Evolutionary conservation across 768 basidiomycete genomes (phyloP).

Genomic region (Xerocomellus chrysenteron): DNA sequence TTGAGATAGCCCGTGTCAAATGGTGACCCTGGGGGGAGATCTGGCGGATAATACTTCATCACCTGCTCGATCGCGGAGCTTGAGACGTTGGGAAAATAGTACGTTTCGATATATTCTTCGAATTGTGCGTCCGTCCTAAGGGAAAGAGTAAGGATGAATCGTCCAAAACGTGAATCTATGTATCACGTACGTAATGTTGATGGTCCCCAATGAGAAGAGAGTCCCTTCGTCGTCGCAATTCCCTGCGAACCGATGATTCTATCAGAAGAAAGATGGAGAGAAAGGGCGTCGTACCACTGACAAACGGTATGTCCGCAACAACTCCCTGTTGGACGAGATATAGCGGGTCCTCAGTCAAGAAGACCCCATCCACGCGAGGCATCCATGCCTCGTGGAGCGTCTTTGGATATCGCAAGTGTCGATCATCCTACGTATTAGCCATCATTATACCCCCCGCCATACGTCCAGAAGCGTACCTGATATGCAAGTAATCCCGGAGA

Average conservation of each 20-base stretch:
- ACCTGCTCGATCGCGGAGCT: slow-evolving; percentile 25
- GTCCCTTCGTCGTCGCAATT: slow-evolving; percentile 45
- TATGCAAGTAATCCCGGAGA: slow-evolving; percentile 33
- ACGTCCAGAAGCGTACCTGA: slow-evolving; percentile 21
- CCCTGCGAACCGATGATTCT: slow-evolving; percentile 17
- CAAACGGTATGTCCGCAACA: slow-evolving; percentile 25
- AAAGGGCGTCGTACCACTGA: slow-evolving; percentile 3
- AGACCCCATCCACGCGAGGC: slow-evolving; percentile 40
- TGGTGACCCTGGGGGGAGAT: slow-evolving; percentile 48
- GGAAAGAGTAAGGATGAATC: not conserved
- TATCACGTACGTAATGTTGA: not conserved
- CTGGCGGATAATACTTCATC: slow-evolving; percentile 36
- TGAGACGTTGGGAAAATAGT: slow-evolving; percentile 30
- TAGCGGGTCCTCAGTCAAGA: slow-evolving; percentile 35
- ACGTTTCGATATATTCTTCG: slow-evolving; percentile 31
- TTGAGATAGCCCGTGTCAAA: slow-evolving; percentile 50
- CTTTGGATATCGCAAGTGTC: not conserved
- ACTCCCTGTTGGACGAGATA: slow-evolving; percentile 34
- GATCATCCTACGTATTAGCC: not conserved
- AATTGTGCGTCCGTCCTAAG: slow-evolving; percentile 27
- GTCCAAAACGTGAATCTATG: no score
- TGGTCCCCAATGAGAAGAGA: slow-evolving; percentile 29
- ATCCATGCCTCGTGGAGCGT: slow-evolving; percentile 35
- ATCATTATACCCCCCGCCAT: not conserved
- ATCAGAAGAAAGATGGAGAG: not conserved